Percentiles rank a stretch among this genome's conserved stretches.
Evolutionary conservation across 495 filamentous ascomycete species (phyloP).

Genomic region (Xylaria scruposa): DNA sequence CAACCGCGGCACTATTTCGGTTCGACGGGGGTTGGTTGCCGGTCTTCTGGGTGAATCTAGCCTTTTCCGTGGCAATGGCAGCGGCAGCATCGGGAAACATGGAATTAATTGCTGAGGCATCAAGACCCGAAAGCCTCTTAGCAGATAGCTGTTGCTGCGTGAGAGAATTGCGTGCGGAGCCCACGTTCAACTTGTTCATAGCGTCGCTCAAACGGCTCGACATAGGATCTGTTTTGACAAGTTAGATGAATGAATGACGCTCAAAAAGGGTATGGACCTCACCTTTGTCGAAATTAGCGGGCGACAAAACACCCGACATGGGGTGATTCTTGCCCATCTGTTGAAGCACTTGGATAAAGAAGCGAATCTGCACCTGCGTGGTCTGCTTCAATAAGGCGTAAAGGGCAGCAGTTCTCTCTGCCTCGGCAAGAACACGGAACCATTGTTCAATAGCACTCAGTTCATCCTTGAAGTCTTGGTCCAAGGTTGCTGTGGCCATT

Average conservation of each 20-base stretch:
- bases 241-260: not conserved
- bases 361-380: constrained; percentile 97
- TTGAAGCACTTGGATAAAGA: constrained; percentile 98
- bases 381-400: constrained; percentile 98
- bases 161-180: constrained; percentile 85
- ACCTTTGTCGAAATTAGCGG: constrained; percentile 98
- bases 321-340: constrained; percentile 98
- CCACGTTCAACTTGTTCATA: constrained; percentile 92
- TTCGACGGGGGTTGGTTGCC: constrained; percentile 90
- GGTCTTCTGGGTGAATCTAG: constrained; percentile 93
- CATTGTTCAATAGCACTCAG: constrained; percentile 98
- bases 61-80: constrained; percentile 96
- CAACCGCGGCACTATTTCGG: constrained; percentile 87
- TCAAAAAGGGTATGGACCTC: constrained; percentile 32
- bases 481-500: constrained; percentile 96
- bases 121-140: constrained; percentile 91
- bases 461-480: constrained; percentile 99
- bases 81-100: constrained; percentile 99
- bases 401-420: constrained; percentile 91
- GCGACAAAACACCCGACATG: constrained; percentile 94
- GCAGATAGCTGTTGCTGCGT: constrained; percentile 74
- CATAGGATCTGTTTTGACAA: constrained; percentile 79
- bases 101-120: constrained; percentile 92
- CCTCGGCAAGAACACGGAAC: constrained; percentile 97
- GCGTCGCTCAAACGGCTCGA: constrained; percentile 94